Percentiles rank a stretch among this genome's conserved stretches.
Evolutionary conservation across 371 early-diverging fungal species (phyloP).

Genomic region (Thermomucor indicae-seudaticae): DNA sequence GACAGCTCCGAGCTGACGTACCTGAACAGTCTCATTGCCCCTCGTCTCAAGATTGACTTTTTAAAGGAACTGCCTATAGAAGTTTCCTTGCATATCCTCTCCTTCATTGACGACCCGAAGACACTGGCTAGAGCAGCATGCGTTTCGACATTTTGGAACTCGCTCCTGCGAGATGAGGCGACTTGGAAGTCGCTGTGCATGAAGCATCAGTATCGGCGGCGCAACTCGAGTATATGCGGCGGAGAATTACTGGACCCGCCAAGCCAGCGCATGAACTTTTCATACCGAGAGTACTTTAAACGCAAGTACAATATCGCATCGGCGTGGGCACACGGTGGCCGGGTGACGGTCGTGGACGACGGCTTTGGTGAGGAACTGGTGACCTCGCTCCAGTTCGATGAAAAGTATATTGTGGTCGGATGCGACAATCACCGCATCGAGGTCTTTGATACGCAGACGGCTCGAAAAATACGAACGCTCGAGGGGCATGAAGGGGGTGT

Average conservation of each 20-base stretch:
- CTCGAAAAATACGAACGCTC: slow-evolving; percentile 63
- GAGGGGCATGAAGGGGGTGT: slow-evolving; percentile 93
- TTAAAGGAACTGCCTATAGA: slow-evolving; percentile 73
- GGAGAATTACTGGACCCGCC: slow-evolving; percentile 46
- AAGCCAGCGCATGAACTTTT: slow-evolving; percentile 42
- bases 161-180: slow-evolving; percentile 60
- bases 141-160: slow-evolving; percentile 75
- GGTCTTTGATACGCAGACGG: slow-evolving; percentile 75
- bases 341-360: slow-evolving; percentile 66
- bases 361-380: slow-evolving; percentile 77
- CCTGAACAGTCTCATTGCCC: slow-evolving; percentile 53
- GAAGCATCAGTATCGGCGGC: slow-evolving; percentile 46
- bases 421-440: slow-evolving; percentile 83
- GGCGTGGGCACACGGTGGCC: slow-evolving; percentile 75
- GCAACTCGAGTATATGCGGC: slow-evolving; percentile 47
- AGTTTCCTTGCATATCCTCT: slow-evolving; percentile 66
- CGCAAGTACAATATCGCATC: slow-evolving; percentile 68
- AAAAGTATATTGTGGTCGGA: slow-evolving; percentile 80
- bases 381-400: slow-evolving; percentile 84
- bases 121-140: slow-evolving; percentile 69
- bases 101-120: slow-evolving; percentile 62
- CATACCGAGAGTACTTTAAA: slow-evolving; percentile 76
- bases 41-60: slow-evolving; percentile 75
- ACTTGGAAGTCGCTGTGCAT: slow-evolving; percentile 49
- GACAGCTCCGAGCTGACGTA: slow-evolving; percentile 54